These are phyloP conservation scores for Aspergillus sclerotioniger DNA, from an alignment of 495 filamentous ascomycete species.

Conservation along the genomic window DNA sequence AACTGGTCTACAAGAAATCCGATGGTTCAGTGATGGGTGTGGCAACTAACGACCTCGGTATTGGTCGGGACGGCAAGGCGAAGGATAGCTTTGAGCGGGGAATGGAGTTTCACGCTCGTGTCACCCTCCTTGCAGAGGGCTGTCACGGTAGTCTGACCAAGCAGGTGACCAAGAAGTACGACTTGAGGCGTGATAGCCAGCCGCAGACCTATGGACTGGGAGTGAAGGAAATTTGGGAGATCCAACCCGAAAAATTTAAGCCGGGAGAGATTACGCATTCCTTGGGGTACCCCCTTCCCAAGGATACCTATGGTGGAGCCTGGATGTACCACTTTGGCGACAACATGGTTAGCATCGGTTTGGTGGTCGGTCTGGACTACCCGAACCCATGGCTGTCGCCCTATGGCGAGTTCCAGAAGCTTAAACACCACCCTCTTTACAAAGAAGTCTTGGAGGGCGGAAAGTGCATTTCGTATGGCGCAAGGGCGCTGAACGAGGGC, in stretches of 20 bases:
- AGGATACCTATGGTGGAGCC: slow-evolving; percentile 89
- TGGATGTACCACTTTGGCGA: slow-evolving; percentile 99
- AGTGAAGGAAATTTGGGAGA: slow-evolving; percentile 96
- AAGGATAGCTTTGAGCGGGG: slow-evolving; percentile 93
- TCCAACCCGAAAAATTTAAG: slow-evolving; percentile 87
- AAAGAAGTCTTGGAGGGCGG: slow-evolving; percentile 79
- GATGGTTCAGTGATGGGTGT: slow-evolving; percentile 93
- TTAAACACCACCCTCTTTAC: slow-evolving; percentile 96
- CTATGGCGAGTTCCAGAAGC: slow-evolving; percentile 95
- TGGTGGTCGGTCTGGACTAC: slow-evolving; percentile 95
- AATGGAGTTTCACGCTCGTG: slow-evolving; percentile 96
- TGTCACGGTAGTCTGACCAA: slow-evolving; percentile 97
- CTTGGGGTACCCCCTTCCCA: slow-evolving; percentile 88
- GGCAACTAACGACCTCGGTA: slow-evolving; percentile 91
- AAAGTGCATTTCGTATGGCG: slow-evolving; percentile 96
- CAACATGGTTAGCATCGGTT: slow-evolving; percentile 89
- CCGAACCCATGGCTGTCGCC: slow-evolving; percentile 95
- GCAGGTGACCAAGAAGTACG: slow-evolving; percentile 92
- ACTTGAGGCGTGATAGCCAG: slow-evolving; percentile 83
- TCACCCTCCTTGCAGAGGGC: slow-evolving; percentile 93
- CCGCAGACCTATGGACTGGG: slow-evolving; percentile 94
- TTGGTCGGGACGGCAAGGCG: slow-evolving; percentile 74
- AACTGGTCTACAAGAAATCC: slow-evolving; percentile 73
- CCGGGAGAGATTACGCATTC: slow-evolving; percentile 85
- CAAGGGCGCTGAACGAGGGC: slow-evolving; percentile 89